These are phyloP conservation scores for Paulownia fortunei DNA, from an alignment of 257 asterid genomes.

Conservation along the genomic window DNA sequence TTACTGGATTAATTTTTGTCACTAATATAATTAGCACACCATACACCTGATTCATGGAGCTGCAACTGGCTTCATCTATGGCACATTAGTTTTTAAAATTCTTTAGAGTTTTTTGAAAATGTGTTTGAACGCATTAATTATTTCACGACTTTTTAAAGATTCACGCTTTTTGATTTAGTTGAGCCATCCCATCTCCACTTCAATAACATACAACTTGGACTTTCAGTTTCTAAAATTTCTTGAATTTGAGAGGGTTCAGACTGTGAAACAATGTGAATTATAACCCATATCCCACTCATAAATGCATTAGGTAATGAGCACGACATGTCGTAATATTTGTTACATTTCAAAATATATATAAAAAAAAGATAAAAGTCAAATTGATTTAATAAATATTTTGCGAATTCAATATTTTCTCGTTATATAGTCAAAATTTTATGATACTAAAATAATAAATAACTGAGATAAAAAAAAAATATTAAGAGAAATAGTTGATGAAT, in stretches of 20 bases:
- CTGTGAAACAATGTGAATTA: slow-evolving; percentile 16
- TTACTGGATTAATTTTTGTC: too few species aligned
- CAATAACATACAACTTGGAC: background rate
- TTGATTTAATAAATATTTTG: background rate
- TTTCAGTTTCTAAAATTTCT: background rate
- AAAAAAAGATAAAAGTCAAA: background rate
- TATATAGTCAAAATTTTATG: background rate
- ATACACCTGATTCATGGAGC: too few species aligned
- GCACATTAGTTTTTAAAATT: background rate
- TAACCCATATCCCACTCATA: too few species aligned
- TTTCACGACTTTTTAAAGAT: slow-evolving; percentile 16
- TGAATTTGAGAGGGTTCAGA: background rate
- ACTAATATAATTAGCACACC: too few species aligned
- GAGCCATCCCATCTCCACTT: background rate
- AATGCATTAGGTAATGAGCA: background rate
- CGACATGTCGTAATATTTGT: background rate
- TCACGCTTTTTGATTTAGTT: slow-evolving; percentile 20
- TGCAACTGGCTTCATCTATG: too few species aligned
- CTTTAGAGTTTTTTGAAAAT: background rate
- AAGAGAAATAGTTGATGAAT: background rate
- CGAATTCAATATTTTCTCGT: background rate
- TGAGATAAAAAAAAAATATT: background rate
- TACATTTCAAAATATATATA: background rate
- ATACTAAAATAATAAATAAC: background rate
- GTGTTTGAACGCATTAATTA: background rate